Conservation (phyloP, 305 asterid genomes). For the Fraxinus sp. region DNA sequence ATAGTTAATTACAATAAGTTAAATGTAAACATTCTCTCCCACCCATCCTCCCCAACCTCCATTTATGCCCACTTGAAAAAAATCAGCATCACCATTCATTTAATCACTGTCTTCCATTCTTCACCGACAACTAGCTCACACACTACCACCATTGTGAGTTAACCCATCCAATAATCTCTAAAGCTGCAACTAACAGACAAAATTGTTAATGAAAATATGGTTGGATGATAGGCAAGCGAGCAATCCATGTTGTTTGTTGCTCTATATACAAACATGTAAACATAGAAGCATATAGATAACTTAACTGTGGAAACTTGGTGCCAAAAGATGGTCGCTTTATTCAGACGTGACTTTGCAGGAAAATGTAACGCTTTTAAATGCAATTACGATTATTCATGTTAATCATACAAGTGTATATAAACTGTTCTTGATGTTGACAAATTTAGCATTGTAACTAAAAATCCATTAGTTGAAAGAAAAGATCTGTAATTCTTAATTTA, state of each 20-base stretch:
- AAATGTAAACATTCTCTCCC: not conserved
- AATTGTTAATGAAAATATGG: not conserved
- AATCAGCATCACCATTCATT: not conserved
- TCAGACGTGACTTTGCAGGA: not conserved
- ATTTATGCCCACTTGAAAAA: not conserved
- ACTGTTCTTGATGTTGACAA: conserved; percentile 4
- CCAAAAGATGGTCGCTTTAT: not conserved
- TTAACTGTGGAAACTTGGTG: not conserved
- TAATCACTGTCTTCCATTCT: not conserved
- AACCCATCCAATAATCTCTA: not conserved
- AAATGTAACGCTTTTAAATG: not conserved
- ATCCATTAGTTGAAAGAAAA: conserved; percentile 10
- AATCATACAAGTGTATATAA: not conserved
- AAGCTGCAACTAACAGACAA: not conserved
- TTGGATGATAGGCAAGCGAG: not conserved
- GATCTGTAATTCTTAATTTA: conserved; percentile 11
- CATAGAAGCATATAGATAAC: not conserved
- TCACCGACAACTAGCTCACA: not conserved
- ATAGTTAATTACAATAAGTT: not conserved
- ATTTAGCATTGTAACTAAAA: not conserved
- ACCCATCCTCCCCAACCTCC: not conserved
- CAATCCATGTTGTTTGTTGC: not conserved
- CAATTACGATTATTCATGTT: not conserved
- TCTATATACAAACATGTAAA: not conserved
- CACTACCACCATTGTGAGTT: not conserved